Conservation (phyloP, 768 basidiomycete genomes). For the Tephrocybe sp. region DNA sequence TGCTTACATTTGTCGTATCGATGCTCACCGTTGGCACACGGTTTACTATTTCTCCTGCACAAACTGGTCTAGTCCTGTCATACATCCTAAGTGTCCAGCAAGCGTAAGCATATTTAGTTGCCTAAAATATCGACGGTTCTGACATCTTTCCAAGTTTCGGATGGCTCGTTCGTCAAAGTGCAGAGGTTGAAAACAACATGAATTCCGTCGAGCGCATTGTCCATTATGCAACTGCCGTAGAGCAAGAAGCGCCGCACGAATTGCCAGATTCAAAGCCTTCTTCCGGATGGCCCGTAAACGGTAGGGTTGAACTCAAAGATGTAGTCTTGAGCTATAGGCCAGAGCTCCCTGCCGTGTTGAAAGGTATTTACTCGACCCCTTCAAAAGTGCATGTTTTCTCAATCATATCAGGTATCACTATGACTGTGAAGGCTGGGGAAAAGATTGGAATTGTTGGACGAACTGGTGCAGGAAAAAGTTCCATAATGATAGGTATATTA, state of each 20-base stretch:
- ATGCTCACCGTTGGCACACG: conserved; percentile 75
- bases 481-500: conserved; percentile 71
- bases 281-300: conserved; percentile 70
- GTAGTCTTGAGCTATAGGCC: conserved; percentile 83
- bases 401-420: conserved; percentile 39
- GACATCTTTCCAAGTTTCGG: conserved; percentile 46
- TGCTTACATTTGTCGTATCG: conserved; percentile 74
- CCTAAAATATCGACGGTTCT: conserved; percentile 4
- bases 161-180: conserved; percentile 73
- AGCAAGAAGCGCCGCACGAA: conserved; percentile 77
- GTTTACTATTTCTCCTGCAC: conserved; percentile 72
- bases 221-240: conserved; percentile 75
- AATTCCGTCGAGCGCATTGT: conserved; percentile 85
- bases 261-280: conserved; percentile 58
- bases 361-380: conserved; percentile 34
- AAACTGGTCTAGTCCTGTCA: conserved; percentile 74
- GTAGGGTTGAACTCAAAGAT: conserved; percentile 70
- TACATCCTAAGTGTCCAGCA: conserved; percentile 82
- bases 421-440: conserved; percentile 72
- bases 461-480: conserved; percentile 88
- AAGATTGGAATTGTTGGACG: conserved; percentile 91
- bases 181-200: conserved; percentile 93
- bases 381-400: background rate
- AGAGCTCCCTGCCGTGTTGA: conserved; percentile 86
- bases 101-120: conserved; percentile 30